A percentile compares a stretch with the other conserved stretches of the same genome.
Conservation (phyloP, 306 rosid species). For the Trifolium subterraneum region DNA sequence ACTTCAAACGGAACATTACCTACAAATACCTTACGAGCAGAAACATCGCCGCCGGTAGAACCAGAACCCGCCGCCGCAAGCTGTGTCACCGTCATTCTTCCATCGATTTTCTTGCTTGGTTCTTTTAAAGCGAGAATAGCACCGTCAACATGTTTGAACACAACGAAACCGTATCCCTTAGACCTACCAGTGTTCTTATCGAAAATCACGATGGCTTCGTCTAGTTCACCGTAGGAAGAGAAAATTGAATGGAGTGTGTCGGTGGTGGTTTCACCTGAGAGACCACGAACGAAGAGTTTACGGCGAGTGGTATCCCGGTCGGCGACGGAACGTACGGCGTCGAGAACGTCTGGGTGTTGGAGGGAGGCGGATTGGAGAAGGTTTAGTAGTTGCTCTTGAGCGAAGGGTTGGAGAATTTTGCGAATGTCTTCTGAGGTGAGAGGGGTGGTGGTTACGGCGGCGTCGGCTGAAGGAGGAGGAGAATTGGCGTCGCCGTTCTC, state of each 20-base stretch:
- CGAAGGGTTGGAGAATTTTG: conserved; percentile 71
- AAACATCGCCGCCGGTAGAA: conserved; percentile 9
- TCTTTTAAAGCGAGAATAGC: conserved; percentile 81
- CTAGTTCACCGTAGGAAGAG: conserved; percentile 77
- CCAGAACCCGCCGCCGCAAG: conserved; percentile 71
- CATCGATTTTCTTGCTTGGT: conserved; percentile 90
- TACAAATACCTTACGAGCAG: conserved; percentile 74
- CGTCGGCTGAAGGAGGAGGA: background rate
- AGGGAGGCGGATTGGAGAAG: conserved; percentile 71
- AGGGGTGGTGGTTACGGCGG: background rate
- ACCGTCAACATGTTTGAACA: conserved; percentile 80
- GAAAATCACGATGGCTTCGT: conserved; percentile 82
- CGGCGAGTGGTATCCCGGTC: conserved; percentile 76
- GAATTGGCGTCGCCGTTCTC: conserved; percentile 66
- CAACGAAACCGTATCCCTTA: conserved; percentile 89
- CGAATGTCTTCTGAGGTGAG: conserved; percentile 74
- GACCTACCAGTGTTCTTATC: conserved; percentile 78
- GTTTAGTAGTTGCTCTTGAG: conserved; percentile 71
- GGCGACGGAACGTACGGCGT: conserved; percentile 67
- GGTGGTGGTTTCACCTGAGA: conserved; percentile 82
- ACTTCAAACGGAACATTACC: conserved; percentile 86
- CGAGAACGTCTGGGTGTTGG: conserved; percentile 74
- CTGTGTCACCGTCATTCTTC: conserved; percentile 89
- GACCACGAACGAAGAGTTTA: conserved; percentile 89
- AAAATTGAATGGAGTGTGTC: conserved; percentile 81